Evolutionary conservation across 768 basidiomycete genomes (phyloP).

Genomic region (Trametes villosa): DNA sequence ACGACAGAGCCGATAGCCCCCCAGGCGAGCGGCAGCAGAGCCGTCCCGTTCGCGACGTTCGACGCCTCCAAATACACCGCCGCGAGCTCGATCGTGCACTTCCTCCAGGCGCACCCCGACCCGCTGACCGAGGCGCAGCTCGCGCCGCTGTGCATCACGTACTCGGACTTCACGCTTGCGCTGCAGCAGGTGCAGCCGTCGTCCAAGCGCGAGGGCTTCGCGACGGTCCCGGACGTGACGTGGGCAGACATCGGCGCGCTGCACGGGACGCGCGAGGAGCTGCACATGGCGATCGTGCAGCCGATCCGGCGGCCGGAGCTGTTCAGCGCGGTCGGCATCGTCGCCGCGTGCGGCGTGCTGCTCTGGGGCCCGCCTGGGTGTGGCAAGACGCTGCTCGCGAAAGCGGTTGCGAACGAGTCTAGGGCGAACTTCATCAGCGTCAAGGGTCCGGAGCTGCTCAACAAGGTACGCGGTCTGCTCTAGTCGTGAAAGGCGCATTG

Average conservation of each 20-base stretch:
- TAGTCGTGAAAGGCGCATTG: neutral
- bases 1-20: slow-evolving; percentile 11
- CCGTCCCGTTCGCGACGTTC: slow-evolving; percentile 41
- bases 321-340: slow-evolving; percentile 87
- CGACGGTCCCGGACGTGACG: slow-evolving; percentile 93
- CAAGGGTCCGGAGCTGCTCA: slow-evolving; percentile 94
- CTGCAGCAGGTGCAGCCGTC: slow-evolving; percentile 93
- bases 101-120: slow-evolving; percentile 84
- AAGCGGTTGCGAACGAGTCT: slow-evolving; percentile 96
- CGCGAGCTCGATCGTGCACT: slow-evolving; percentile 80
- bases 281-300: slow-evolving; percentile 97
- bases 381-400: slow-evolving; percentile 96
- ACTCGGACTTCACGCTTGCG: slow-evolving; percentile 78
- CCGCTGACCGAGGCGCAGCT: slow-evolving; percentile 82
- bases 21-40: slow-evolving; percentile 21
- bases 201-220: slow-evolving; percentile 96
- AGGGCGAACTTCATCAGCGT: slow-evolving; percentile 97
- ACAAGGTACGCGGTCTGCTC: slow-evolving; percentile 69
- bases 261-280: slow-evolving; percentile 82
- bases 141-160: slow-evolving; percentile 78
- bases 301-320: slow-evolving; percentile 90
- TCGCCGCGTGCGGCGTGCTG: slow-evolving; percentile 89
- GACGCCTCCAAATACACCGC: slow-evolving; percentile 43
- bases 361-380: slow-evolving; percentile 99
- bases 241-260: slow-evolving; percentile 96